Evolutionary conservation across 371 early-diverging fungal genomes (phyloP).

Genomic region (Dinochytrium kinnereticum): DNA sequence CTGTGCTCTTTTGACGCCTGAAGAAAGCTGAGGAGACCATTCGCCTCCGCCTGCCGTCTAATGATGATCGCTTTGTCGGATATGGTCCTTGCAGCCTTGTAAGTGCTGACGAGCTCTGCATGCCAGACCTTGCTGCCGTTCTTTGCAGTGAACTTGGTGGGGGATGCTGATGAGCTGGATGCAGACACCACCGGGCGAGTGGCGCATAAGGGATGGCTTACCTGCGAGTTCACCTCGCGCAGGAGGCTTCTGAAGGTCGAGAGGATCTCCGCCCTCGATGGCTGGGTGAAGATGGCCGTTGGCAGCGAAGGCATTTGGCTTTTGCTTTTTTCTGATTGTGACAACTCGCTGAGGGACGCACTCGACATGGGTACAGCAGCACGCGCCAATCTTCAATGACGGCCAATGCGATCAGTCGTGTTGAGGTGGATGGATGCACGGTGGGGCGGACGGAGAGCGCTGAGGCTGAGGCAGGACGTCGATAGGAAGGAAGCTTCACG

Average conservation of each 20-base stretch:
- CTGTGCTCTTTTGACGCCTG: constrained; percentile 23
- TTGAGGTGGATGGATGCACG: too few species aligned
- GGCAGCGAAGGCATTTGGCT: not conserved
- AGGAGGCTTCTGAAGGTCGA: not conserved
- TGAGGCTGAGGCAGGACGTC: too few species aligned
- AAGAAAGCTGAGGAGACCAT: constrained; percentile 25
- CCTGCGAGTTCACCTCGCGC: not conserved
- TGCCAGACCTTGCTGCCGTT: constrained; percentile 34
- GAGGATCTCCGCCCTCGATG: not conserved
- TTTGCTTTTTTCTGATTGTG: not conserved
- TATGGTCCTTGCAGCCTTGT: not conserved
- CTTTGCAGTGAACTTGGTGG: constrained; percentile 22
- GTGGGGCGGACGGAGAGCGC: too few species aligned
- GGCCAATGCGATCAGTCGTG: too few species aligned
- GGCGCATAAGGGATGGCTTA: not conserved
- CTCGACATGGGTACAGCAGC: too few species aligned
- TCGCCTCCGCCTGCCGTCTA: constrained; percentile 13
- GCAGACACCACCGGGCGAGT: not conserved
- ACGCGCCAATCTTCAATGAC: too few species aligned
- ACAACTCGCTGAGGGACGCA: too few species aligned
- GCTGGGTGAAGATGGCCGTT: not conserved
- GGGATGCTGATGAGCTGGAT: not conserved
- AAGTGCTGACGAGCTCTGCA: constrained; percentile 24
- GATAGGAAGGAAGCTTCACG: too few species aligned
- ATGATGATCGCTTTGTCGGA: constrained; percentile 3